Conservation (phyloP, 768 basidiomycete species). For the Mycena vitilis region DNA sequence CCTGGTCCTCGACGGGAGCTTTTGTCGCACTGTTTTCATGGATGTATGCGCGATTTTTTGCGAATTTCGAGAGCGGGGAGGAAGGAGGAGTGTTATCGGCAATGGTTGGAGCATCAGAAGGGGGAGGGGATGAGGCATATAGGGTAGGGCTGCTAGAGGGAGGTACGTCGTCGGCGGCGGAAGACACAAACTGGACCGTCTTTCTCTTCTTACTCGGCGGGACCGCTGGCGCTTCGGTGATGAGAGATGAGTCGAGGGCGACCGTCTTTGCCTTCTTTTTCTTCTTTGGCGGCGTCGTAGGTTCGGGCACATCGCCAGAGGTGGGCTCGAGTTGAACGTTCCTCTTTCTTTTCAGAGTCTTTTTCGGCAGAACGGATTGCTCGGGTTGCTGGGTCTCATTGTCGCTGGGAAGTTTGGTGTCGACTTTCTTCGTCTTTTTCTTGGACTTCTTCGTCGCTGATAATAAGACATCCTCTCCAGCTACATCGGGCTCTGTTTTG, state of each 20-base stretch:
- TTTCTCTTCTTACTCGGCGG: slow-evolving; percentile 8
- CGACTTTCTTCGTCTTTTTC: not conserved
- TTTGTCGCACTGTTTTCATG: not conserved
- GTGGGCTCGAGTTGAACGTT: slow-evolving; percentile 1
- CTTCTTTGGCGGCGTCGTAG: slow-evolving; percentile 5
- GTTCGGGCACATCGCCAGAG: not conserved
- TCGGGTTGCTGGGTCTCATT: not conserved
- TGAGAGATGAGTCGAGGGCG: not conserved
- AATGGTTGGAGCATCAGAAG: slow-evolving; percentile 23
- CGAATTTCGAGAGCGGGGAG: slow-evolving; percentile 7
- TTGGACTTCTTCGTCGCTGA: slow-evolving; percentile 3
- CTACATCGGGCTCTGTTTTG: not conserved
- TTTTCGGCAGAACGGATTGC: not conserved
- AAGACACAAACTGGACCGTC: slow-evolving; percentile 6
- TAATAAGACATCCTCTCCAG: not conserved
- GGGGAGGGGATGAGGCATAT: slow-evolving; percentile 17
- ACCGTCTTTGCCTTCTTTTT: slow-evolving; percentile 15
- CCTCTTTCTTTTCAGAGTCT: slow-evolving; percentile 5
- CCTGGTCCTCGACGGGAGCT: not conserved
- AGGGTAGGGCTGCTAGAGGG: slow-evolving; percentile 32
- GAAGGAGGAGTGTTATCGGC: slow-evolving; percentile 7
- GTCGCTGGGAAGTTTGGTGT: not conserved
- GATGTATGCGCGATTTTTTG: slow-evolving; percentile 1
- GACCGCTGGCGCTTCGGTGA: not conserved
- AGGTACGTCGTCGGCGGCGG: slow-evolving; percentile 4